A percentile compares a stretch with the other conserved stretches of the same genome.
These are phyloP conservation scores for Filosporella fistucella DNA, from an alignment of 495 filamentous ascomycete species.

Conservation along the genomic window DNA sequence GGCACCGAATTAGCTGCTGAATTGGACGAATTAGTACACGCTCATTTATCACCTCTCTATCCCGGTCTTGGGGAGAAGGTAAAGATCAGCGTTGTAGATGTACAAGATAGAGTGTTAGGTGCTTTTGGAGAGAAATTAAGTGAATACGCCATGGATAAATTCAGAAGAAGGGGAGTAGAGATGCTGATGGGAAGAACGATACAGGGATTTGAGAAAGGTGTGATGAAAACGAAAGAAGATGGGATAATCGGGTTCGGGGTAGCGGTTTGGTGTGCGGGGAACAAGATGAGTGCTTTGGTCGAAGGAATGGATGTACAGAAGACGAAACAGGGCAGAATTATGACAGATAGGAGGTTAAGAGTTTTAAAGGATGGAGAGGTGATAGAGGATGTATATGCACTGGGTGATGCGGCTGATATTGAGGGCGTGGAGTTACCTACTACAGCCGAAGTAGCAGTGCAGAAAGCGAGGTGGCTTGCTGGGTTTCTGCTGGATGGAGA, in stretches of 20 bases:
- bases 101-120: constrained; percentile 23
- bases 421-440: constrained; percentile 52
- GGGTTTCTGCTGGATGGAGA: constrained; percentile 26
- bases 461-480: constrained; percentile 74
- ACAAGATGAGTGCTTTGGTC: constrained; percentile 17
- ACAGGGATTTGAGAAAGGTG: constrained; percentile 20
- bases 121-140: constrained; percentile 24
- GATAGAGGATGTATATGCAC: constrained; percentile 59
- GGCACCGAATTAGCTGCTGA: constrained; percentile 84
- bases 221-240: constrained; percentile 23
- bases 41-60: constrained; percentile 70
- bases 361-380: constrained; percentile 11
- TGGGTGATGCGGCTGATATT: constrained; percentile 73
- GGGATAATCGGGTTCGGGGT: constrained; percentile 25
- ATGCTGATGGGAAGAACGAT: constrained; percentile 24
- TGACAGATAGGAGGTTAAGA: constrained; percentile 25
- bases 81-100: constrained; percentile 26
- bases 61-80: constrained; percentile 37
- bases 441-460: constrained; percentile 79
- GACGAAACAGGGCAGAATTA: constrained; percentile 18
- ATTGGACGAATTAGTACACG: constrained; percentile 71
- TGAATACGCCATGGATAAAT: constrained; percentile 25
- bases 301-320: constrained; percentile 21
- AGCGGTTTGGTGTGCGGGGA: constrained; percentile 28
- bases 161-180: constrained; percentile 20